A percentile compares a stretch with the other conserved stretches of the same genome.
These are phyloP conservation scores for Lactarius pseudohatsudake DNA, from an alignment of 768 basidiomycete species.

Conservation along the genomic window DNA sequence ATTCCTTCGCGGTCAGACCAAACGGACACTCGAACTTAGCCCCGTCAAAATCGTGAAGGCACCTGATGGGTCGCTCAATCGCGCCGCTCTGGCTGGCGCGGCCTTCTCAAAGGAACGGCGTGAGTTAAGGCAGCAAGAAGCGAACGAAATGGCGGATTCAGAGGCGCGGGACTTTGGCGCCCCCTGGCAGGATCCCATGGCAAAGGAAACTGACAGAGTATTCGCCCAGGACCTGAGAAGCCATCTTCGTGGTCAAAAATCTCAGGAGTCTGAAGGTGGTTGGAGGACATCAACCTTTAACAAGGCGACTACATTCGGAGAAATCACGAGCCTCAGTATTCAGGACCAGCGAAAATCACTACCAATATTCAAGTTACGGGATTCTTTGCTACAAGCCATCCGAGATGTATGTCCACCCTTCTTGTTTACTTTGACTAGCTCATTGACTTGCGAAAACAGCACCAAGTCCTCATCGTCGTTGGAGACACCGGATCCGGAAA, in stretches of 20 bases:
- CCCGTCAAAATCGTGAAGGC: slow-evolving; percentile 99
- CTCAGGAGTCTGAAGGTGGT: slow-evolving; percentile 68
- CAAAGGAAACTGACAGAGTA: slow-evolving; percentile 76
- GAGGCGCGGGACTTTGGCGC: slow-evolving; percentile 93
- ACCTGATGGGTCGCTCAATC: slow-evolving; percentile 94
- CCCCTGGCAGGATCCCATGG: slow-evolving; percentile 99
- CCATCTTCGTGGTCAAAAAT: slow-evolving; percentile 77
- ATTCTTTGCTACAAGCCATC: slow-evolving; percentile 87
- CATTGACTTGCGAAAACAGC: slow-evolving; percentile 46
- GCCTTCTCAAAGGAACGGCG: slow-evolving; percentile 93
- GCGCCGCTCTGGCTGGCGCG: slow-evolving; percentile 92
- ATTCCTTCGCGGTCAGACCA: slow-evolving; percentile 95
- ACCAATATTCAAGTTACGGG: slow-evolving; percentile 94
- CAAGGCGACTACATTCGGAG: slow-evolving; percentile 94
- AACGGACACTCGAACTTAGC: slow-evolving; percentile 90
- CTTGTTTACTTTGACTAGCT: slow-evolving; percentile 4
- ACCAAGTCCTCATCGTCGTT: slow-evolving; percentile 97
- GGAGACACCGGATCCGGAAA: slow-evolving; percentile 99
- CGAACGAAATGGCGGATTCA: slow-evolving; percentile 90
- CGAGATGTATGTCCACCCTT: slow-evolving; percentile 63
- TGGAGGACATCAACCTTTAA: slow-evolving; percentile 95
- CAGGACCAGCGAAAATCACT: slow-evolving; percentile 90
- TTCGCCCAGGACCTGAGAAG: slow-evolving; percentile 94
- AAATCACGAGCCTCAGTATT: slow-evolving; percentile 85
- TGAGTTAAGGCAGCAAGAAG: slow-evolving; percentile 92